phyloP scores from a whole-genome alignment of 1,139 yeast species.

The Hansenula lynferdii region DNA sequence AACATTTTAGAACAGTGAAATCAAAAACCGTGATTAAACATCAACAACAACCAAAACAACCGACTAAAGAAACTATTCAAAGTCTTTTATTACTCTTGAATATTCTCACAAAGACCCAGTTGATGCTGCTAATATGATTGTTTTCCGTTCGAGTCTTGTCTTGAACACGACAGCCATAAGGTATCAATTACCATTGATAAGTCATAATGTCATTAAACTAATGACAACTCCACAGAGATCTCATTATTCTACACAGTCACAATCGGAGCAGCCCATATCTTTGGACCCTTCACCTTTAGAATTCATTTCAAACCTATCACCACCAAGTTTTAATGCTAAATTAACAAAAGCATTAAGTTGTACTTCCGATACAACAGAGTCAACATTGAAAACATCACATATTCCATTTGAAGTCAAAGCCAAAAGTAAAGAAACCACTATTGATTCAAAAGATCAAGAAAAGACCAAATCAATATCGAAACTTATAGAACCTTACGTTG shows the following conservation, averaged over 20 bases:
- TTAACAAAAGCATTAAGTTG: constrained; percentile 29
- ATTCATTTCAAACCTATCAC: constrained; percentile 28
- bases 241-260: neutral
- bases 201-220: neutral
- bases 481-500: constrained; percentile 56
- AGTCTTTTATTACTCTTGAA: too few relatives aligned
- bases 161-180: neutral
- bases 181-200: constrained; percentile 1
- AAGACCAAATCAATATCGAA: constrained; percentile 14
- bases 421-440: too few relatives aligned
- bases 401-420: constrained; percentile 57
- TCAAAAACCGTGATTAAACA: too few relatives aligned
- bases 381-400: constrained; percentile 21
- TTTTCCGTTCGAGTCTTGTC: constrained; percentile 1
- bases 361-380: constrained; percentile 26
- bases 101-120: too few relatives aligned
- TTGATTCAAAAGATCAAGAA: constrained; percentile 8
- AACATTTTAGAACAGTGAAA: neutral
- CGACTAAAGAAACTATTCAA: too few relatives aligned
- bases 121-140: constrained; percentile 1
- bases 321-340: constrained; percentile 14
- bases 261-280: constrained; percentile 2
- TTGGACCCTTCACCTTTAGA: constrained; percentile 32
- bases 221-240: neutral
- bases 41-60: too few relatives aligned